phyloP scores from a whole-genome alignment of 2,329 filamentous ascomycete species.

The Penicillium sp. region DNA sequence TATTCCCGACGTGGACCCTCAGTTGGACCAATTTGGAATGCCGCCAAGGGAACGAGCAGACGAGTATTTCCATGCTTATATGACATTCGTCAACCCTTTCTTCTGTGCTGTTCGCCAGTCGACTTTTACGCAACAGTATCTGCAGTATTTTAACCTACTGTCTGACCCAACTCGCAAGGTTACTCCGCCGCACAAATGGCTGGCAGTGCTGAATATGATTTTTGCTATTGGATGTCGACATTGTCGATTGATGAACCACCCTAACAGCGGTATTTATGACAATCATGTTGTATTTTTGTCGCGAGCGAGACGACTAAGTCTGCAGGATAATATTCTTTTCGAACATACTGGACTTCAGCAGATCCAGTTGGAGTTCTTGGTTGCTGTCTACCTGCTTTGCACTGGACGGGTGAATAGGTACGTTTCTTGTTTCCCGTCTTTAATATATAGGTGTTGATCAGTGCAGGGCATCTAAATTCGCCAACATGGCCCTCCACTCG shows the following conservation, averaged over 20 bases:
- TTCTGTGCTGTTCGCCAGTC: conserved; percentile 42
- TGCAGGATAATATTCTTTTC: conserved; percentile 39
- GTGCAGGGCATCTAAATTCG: conserved; percentile 41
- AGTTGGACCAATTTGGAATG: conserved; percentile 35
- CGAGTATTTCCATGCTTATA: conserved; percentile 39
- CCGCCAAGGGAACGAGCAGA: conserved; percentile 40
- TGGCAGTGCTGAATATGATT: conserved; percentile 48
- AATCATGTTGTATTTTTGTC: conserved; percentile 43
- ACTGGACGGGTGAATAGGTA: conserved; percentile 45
- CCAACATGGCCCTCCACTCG: conserved; percentile 41
- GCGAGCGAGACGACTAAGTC: conserved; percentile 38
- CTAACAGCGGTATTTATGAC: conserved; percentile 24
- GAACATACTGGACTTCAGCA: conserved; percentile 45
- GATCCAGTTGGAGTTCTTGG: conserved; percentile 42
- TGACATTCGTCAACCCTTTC: conserved; percentile 39
- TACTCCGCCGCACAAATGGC: conserved; percentile 36
- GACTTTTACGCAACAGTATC: conserved; percentile 41
- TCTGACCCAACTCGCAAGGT: conserved; percentile 30
- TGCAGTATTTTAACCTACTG: conserved; percentile 28
- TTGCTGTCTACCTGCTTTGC: conserved; percentile 42
- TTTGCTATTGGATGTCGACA: conserved; percentile 46
- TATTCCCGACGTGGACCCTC: conserved; percentile 33
- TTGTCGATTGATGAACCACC: conserved; percentile 32
- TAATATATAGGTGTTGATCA: not conserved
- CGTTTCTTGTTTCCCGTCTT: not conserved